Evolutionary conservation across 148 eudicot genomes (phyloP), one percentile per base, ranked within the genome.

Genomic region (Rhododendron vialii): DNA sequence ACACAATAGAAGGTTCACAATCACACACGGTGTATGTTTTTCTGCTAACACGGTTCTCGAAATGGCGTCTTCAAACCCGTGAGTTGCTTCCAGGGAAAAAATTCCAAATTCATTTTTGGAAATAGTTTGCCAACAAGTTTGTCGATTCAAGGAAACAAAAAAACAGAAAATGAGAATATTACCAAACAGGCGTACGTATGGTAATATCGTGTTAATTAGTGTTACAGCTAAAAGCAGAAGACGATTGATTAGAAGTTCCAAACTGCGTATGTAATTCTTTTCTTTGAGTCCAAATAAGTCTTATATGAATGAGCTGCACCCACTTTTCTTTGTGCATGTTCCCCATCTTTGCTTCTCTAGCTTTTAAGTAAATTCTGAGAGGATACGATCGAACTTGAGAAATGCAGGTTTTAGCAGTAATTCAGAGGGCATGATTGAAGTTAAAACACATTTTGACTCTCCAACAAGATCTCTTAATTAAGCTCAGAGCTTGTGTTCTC

Each of bases 331-430:
- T 65, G 33, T 36, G 22, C 48, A 7, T 30, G 45, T 43, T 28
- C 28, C 51, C 57, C 35, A 71, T 45, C 26, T 17, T 41, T 36
- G 18, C 22, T 74, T 38, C 69, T 38, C 33, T 79, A 47, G 57
- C 35, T 61, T 50, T 78, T 43, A 20, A 33, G 22, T 36, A 61
- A 50, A 17, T 73, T 35, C 43, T 24, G 10, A 51, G n/a, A 36
- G n/a, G 22, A 14, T 26, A 13, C 20, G 30, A 30, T 30, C 30
- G 14, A 47, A 30, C 15, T 77, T 89, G 82, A 61, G 28, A 17
- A 84, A 81, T 93, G 90, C 95, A 95, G 98, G 90, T 94, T 84
- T 93, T 50, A 89, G 92, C 90, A 87, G 88, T 87, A 92, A 92
- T 55, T 36, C 85, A 4, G 71, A 61, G 48, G 87, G 86, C 6